Percentiles rank a stretch among this genome's conserved stretches.
Conservation (phyloP, 345 rosid species). For the Acer yangbiense region DNA sequence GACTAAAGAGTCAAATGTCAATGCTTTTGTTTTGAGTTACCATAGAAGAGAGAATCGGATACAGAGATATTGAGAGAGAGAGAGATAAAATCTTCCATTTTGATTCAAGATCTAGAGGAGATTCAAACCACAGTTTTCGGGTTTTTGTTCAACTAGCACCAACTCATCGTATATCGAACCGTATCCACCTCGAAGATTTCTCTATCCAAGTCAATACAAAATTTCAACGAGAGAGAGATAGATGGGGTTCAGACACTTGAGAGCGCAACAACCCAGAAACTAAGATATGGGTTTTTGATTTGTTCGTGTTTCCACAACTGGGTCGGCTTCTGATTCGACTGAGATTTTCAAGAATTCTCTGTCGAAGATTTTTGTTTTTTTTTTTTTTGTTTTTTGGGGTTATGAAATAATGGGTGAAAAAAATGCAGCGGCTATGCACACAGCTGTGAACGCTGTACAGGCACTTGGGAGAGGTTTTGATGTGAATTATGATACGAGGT, state of each 20-base stretch:
- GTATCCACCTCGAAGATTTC: slow-evolving; percentile 11
- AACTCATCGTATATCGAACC: neutral
- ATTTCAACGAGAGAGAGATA: neutral
- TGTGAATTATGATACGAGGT: slow-evolving; percentile 70
- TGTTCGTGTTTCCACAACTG: neutral
- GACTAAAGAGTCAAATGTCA: slow-evolving; percentile 25
- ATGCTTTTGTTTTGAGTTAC: slow-evolving; percentile 7
- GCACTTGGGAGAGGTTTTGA: slow-evolving; percentile 78
- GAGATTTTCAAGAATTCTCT: neutral
- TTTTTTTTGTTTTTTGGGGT: neutral
- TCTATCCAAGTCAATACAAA: neutral
- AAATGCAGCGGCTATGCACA: slow-evolving; percentile 51
- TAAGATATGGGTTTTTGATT: slow-evolving; percentile 13
- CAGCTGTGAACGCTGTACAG: slow-evolving; percentile 62
- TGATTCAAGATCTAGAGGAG: slow-evolving; percentile 20
- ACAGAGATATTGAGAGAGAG: neutral
- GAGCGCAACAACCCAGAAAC: neutral
- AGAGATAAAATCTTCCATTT: neutral
- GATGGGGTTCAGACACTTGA: neutral
- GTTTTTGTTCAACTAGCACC: neutral
- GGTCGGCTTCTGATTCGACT: slow-evolving; percentile 18
- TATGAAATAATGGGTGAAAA: slow-evolving; percentile 42
- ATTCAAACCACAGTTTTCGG: neutral
- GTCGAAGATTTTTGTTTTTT: neutral
- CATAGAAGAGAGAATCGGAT: neutral